Evolutionary conservation across 305 asterid genomes (phyloP).

Genomic region (Stenogyne calaminthoides): DNA sequence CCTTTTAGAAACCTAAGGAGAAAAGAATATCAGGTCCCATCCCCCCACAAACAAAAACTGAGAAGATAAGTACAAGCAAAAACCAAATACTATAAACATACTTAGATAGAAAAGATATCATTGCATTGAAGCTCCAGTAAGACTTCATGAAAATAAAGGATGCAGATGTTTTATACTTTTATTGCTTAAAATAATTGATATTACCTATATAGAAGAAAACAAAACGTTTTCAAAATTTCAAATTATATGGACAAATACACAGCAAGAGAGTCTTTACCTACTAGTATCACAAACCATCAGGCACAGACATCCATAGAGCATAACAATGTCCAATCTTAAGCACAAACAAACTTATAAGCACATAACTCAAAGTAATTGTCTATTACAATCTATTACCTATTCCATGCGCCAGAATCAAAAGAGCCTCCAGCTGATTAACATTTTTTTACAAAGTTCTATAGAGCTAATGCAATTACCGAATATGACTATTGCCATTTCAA

Average conservation of each 20-base stretch:
- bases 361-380: not conserved
- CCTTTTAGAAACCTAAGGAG: not conserved
- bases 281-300: constrained; percentile 28
- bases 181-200: no score
- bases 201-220: not conserved
- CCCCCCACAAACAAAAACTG: constrained; percentile 9
- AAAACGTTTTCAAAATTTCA: not conserved
- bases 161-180: no score
- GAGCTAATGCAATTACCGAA: not conserved
- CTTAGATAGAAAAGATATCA: not conserved
- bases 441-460: not conserved
- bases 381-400: not conserved
- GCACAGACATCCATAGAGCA: constrained; percentile 24
- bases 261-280: not conserved
- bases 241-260: not conserved
- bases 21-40: not conserved
- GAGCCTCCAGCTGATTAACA: constrained; percentile 1
- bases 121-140: not conserved
- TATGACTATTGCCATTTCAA: not conserved
- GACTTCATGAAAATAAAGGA: not conserved
- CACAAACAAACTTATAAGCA: not conserved
- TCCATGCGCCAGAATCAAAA: not conserved
- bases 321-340: constrained; percentile 14
- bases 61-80: not conserved
- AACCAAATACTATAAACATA: not conserved